These are phyloP conservation scores for Phialophora tarda DNA, from an alignment of 2,329 filamentous ascomycete genomes.

Conservation along the genomic window DNA sequence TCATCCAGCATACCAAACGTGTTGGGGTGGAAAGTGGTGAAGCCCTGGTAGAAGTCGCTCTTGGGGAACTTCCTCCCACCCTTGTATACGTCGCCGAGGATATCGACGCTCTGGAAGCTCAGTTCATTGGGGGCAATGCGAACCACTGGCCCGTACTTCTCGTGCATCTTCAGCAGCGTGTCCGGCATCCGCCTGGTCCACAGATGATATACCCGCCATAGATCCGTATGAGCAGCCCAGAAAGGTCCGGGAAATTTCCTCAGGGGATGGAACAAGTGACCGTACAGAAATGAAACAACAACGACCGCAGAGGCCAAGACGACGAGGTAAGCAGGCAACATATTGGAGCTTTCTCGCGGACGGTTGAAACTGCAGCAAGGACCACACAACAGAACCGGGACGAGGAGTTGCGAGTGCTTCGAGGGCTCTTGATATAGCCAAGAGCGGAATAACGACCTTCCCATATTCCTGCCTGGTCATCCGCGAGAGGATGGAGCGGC, in stretches of 20 bases:
- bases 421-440: background rate
- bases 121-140: conserved; percentile 46
- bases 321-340: conserved; percentile 7
- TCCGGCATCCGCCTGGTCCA: conserved; percentile 46
- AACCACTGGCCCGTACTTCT: conserved; percentile 30
- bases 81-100: conserved; percentile 57
- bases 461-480: background rate
- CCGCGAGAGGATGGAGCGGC: background rate
- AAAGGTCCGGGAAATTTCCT: conserved; percentile 49
- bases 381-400: background rate
- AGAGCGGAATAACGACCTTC: background rate
- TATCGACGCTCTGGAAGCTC: conserved; percentile 62
- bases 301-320: background rate
- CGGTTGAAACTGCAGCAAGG: background rate
- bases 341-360: background rate
- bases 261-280: conserved; percentile 45
- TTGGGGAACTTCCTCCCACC: conserved; percentile 24
- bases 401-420: background rate
- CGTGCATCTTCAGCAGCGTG: conserved; percentile 39
- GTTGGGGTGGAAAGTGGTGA: conserved; percentile 29
- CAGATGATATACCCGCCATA: conserved; percentile 49
- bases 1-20: conserved; percentile 29
- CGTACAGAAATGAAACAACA: conserved; percentile 26
- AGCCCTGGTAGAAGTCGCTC: conserved; percentile 26
- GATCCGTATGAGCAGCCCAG: conserved; percentile 42